Evolutionary conservation across 805 yeast species (phyloP).

Genomic region (Monosporozyma servazzii): DNA sequence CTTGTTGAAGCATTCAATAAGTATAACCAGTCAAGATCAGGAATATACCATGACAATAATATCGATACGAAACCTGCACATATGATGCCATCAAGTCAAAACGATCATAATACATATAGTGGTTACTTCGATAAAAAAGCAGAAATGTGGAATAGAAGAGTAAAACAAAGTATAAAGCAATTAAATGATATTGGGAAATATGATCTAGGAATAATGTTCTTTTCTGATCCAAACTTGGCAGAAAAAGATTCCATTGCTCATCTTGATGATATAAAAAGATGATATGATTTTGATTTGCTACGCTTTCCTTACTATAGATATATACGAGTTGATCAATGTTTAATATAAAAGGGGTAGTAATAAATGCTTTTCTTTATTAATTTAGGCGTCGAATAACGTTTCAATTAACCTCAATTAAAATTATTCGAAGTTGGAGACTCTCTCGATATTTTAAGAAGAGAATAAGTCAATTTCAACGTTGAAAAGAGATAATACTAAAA

Average conservation of each 20-base stretch:
- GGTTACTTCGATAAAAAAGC: slow-evolving; percentile 38
- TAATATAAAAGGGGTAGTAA: too few species aligned
- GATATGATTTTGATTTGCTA: not conserved
- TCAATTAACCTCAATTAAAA: too few species aligned
- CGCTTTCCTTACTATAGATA: not conserved
- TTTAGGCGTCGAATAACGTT: too few species aligned
- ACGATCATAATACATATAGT: slow-evolving; percentile 21
- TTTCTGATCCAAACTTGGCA: slow-evolving; percentile 21
- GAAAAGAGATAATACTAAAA: too few species aligned
- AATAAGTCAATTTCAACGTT: too few species aligned
- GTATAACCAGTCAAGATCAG: not conserved
- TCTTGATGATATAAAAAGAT: not conserved
- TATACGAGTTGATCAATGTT: not conserved
- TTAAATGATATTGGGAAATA: slow-evolving; percentile 14
- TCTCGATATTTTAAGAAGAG: too few species aligned
- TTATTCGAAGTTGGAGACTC: too few species aligned
- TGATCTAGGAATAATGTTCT: slow-evolving; percentile 22
- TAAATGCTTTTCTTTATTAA: too few species aligned
- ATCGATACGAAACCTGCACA: slow-evolving; percentile 7
- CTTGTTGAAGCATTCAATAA: not conserved
- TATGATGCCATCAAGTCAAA: slow-evolving; percentile 23
- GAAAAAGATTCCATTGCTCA: slow-evolving; percentile 11
- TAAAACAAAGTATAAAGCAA: slow-evolving; percentile 31
- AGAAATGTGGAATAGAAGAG: slow-evolving; percentile 49
- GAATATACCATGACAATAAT: slow-evolving; percentile 9